These are phyloP conservation scores for Schwanniomyces pseudopolymorphus DNA, from an alignment of 805 yeast genomes.

Conservation along the genomic window DNA sequence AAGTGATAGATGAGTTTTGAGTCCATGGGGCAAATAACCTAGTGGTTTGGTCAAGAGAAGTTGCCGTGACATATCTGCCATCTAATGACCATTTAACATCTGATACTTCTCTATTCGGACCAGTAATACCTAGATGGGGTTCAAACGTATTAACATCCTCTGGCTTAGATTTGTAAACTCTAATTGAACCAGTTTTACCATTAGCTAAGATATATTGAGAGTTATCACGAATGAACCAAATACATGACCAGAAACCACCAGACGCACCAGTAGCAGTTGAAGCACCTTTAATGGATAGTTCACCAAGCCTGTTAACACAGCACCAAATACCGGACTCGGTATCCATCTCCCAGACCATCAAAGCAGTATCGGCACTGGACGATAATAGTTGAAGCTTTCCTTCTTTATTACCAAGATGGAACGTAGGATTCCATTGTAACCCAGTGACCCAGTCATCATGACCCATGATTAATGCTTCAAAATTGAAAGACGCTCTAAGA, in stretches of 20 bases:
- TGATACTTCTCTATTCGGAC: slow-evolving; percentile 71
- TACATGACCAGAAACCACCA: slow-evolving; percentile 60
- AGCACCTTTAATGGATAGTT: slow-evolving; percentile 92
- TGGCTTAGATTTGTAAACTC: slow-evolving; percentile 60
- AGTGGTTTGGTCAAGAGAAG: slow-evolving; percentile 93
- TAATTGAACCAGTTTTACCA: slow-evolving; percentile 92
- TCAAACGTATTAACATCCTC: slow-evolving; percentile 36
- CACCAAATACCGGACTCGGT: slow-evolving; percentile 86
- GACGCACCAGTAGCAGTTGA: slow-evolving; percentile 96
- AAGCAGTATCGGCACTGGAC: slow-evolving; percentile 88
- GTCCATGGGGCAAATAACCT: slow-evolving; percentile 73
- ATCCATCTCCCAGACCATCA: slow-evolving; percentile 95
- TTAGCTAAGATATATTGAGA: slow-evolving; percentile 62
- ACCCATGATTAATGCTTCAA: slow-evolving; percentile 94
- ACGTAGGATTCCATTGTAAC: slow-evolving; percentile 71
- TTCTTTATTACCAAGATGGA: slow-evolving; percentile 10
- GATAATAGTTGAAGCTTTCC: slow-evolving; percentile 63
- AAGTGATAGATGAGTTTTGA: slow-evolving; percentile 36
- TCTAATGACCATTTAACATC: slow-evolving; percentile 73
- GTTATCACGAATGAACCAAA: slow-evolving; percentile 59
- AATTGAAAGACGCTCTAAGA: slow-evolving; percentile 57
- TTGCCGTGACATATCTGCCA: slow-evolving; percentile 68
- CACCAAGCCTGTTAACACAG: slow-evolving; percentile 79
- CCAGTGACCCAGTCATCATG: slow-evolving; percentile 98
- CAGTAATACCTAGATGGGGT: slow-evolving; percentile 63